Conservation (phyloP, 1,139 yeast species). For the Hansenula lynferdii region DNA sequence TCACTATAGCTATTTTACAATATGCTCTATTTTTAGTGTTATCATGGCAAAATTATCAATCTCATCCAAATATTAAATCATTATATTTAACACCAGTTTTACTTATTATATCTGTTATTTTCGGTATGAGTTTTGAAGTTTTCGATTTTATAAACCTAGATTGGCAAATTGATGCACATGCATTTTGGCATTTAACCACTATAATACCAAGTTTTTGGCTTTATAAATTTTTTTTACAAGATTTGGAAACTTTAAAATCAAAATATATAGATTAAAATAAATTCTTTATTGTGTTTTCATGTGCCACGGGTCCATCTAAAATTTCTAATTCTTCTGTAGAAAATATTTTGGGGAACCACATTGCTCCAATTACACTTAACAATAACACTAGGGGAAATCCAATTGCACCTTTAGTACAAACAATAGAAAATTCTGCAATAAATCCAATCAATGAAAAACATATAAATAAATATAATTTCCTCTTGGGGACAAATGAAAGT, state of each 20-base stretch:
- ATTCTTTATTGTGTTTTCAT: conserved; percentile 31
- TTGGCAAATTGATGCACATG: conserved; percentile 82
- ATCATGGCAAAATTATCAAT: conserved; percentile 27
- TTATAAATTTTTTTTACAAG: conserved; percentile 31
- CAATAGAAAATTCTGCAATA: conserved; percentile 78
- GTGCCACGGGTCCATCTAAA: conserved; percentile 51
- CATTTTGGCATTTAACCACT: conserved; percentile 86
- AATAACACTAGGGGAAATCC: conserved; percentile 90
- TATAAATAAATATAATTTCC: conserved; percentile 55
- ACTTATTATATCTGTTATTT: conserved; percentile 46
- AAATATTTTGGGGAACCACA: conserved; percentile 56
- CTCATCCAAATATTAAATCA: conserved; percentile 10
- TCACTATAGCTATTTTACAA: conserved; percentile 71
- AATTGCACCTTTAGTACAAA: conserved; percentile 85
- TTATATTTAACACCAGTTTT: conserved; percentile 41
- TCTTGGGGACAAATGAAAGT: conserved; percentile 28
- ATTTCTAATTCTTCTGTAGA: conserved; percentile 53
- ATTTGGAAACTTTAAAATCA: conserved; percentile 20
- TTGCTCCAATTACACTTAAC: conserved; percentile 57
- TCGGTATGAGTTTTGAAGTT: conserved; percentile 83
- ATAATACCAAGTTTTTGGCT: conserved; percentile 49
- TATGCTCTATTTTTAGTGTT: conserved; percentile 37
- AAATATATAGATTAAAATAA: no score
- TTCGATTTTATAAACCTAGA: conserved; percentile 80
- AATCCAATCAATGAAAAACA: conserved; percentile 60